These are phyloP conservation scores for Odontarrhena argentea DNA, from an alignment of 345 rosid species.

Conservation along the genomic window DNA sequence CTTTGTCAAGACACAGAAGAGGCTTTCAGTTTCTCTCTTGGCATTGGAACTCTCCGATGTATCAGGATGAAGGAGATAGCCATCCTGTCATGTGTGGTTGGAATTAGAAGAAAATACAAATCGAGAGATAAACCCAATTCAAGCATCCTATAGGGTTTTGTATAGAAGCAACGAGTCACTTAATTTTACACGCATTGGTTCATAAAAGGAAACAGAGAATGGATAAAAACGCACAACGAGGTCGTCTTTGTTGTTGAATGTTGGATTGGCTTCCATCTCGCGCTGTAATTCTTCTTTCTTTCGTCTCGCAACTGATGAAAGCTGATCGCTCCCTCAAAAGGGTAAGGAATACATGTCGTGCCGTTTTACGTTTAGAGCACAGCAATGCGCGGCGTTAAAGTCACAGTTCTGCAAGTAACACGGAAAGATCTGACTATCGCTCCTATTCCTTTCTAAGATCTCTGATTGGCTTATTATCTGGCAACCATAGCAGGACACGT, in stretches of 20 bases:
- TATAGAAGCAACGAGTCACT: neutral
- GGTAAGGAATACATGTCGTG: neutral
- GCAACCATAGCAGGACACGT: slow-evolving; percentile 12
- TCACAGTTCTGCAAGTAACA: no score
- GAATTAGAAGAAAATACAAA: neutral
- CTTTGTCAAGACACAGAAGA: slow-evolving; percentile 37
- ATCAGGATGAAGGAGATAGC: neutral
- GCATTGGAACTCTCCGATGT: slow-evolving; percentile 15
- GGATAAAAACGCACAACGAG: neutral
- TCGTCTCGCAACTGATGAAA: no score
- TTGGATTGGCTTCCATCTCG: no score
- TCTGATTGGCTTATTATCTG: neutral
- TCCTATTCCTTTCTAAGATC: no score
- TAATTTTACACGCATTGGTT: no score
- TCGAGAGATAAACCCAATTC: neutral
- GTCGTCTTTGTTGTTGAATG: neutral
- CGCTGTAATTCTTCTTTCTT: no score
- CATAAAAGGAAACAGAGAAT: neutral
- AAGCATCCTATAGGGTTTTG: neutral
- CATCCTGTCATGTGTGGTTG: no score
- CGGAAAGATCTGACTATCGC: no score
- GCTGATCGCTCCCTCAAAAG: no score
- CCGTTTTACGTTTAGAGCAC: neutral
- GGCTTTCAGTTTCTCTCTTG: slow-evolving; percentile 38
- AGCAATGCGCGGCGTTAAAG: neutral